Evolutionary conservation across 192 early-diverging fungal species (phyloP), one percentile per base, ranked within the genome.

Genomic region (Mortierella antarctica): DNA sequence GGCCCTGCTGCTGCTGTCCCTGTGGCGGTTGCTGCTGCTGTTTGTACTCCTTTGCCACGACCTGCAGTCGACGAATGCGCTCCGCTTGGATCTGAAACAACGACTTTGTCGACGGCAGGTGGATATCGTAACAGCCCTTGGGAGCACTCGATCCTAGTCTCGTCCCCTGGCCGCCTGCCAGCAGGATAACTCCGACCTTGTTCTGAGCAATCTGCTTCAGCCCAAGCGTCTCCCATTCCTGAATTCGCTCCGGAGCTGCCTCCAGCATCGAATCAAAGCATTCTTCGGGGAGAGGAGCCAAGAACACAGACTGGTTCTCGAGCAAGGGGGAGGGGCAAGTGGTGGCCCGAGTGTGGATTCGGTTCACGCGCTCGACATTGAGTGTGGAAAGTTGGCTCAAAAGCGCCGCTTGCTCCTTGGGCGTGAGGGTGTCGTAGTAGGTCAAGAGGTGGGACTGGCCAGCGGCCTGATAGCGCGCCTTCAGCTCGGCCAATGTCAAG

Each of bases 51-150:
- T 66, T 71, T 13, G 88, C 84, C 49, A 96, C 59, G 54, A 89
- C 82, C 84, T 99, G 95, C 66, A 99, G 76, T 48, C 91, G 88
- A 40, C 90, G 82, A 83, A 99, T 97, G 57, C 97, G 93, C 86
- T 97, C 93, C 15, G 93, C 97, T 86, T 99, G 97, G 64, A 99
- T 84, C 70, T 94, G 93, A 86, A 99, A 99, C 59, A 99, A 88
- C 40, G 89, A 87, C 85, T 95, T 97, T 55, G 88, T 71, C 13
- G 95, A 96, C 21, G 96, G 97, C 48, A 99, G 87, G 31, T 86
- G 82, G 70, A 99, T 97, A 83, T 99, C 89, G 79, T 98, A 99
- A 84, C 96, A 97, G 47, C 97, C 97, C 85, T 96, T 96, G 60
- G 96, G 96, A 21, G 84, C 92, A 2, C 89, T 86, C 46, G 93